Conservation (phyloP, 1,139 yeast species). For the Lodderomyces elongisporus region DNA sequence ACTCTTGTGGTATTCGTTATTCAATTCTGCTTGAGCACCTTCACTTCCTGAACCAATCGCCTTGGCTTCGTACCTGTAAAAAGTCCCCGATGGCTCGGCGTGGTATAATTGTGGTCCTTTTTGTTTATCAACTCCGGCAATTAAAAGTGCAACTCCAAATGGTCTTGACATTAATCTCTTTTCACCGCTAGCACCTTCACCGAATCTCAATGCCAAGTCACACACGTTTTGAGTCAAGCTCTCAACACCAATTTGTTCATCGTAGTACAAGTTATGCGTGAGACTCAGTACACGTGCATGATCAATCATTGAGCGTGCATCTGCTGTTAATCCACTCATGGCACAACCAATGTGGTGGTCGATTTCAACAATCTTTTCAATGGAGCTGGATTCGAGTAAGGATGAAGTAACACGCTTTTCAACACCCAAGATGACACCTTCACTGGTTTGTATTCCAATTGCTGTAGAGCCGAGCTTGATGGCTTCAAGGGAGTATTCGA, state of each 20-base stretch:
- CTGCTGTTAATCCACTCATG: conserved; percentile 98
- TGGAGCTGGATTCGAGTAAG: conserved; percentile 83
- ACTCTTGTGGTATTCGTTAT: conserved; percentile 93
- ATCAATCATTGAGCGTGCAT: conserved; percentile 97
- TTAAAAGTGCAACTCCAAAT: conserved; percentile 93
- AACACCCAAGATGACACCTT: conserved; percentile 94
- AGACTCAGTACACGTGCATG: conserved; percentile 93
- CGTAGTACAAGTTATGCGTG: conserved; percentile 84
- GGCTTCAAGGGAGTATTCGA: conserved; percentile 96
- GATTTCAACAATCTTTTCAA: conserved; percentile 93
- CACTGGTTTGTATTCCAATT: conserved; percentile 93
- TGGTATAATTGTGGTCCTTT: conserved; percentile 95
- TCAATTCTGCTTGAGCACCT: conserved; percentile 97
- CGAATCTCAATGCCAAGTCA: conserved; percentile 93
- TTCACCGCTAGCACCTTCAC: conserved; percentile 98
- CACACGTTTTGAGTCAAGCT: conserved; percentile 94
- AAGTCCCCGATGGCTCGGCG: conserved; percentile 99
- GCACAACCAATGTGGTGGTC: conserved; percentile 97
- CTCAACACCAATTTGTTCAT: conserved; percentile 90
- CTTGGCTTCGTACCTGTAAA: conserved; percentile 94
- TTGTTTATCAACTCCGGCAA: conserved; percentile 90
- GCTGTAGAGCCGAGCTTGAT: conserved; percentile 97
- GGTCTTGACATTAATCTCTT: conserved; percentile 98
- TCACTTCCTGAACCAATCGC: conserved; percentile 99
- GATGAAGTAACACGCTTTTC: conserved; percentile 96